These are phyloP conservation scores for Thalassiosira oceanica DNA, from an alignment of 352 stramenopile species.

Conservation along the genomic window DNA sequence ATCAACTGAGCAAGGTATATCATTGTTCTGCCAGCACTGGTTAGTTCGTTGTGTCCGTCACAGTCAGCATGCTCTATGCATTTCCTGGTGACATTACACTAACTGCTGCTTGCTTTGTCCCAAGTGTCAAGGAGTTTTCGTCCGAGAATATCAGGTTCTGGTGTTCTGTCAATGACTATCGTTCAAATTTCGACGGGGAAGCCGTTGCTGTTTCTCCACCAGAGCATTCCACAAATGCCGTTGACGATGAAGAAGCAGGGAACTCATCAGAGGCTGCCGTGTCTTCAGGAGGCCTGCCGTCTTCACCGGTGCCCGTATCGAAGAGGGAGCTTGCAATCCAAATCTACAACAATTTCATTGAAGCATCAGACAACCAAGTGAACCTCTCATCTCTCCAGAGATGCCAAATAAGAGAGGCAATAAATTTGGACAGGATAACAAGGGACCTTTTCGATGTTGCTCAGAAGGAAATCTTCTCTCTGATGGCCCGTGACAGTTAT, in stretches of 20 bases:
- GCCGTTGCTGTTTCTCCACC: not conserved
- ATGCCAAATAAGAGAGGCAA: constrained; percentile 23
- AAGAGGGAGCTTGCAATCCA: no score
- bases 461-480: constrained; percentile 41
- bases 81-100: no score
- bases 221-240: not conserved
- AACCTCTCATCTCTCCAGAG: constrained; percentile 39
- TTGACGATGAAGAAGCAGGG: no score
- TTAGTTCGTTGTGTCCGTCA: no score
- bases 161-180: constrained; percentile 44
- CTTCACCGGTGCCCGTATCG: constrained; percentile 19
- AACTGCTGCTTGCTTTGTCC: no score
- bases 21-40: constrained; percentile 37
- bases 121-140: constrained; percentile 38
- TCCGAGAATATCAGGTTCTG: constrained; percentile 36
- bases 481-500: constrained; percentile 45
- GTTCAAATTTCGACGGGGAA: constrained; percentile 28
- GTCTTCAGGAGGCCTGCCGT: constrained; percentile 11
- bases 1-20: constrained; percentile 35
- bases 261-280: no score
- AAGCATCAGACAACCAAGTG: no score
- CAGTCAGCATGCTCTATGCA: no score
- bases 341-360: no score
- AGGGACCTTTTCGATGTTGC: constrained; percentile 42
- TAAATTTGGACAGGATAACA: constrained; percentile 12